Percentiles rank a stretch among this genome's conserved stretches.
These are phyloP conservation scores for Eucalyptus regnans DNA, from an alignment of 345 rosid species.

Conservation along the genomic window DNA sequence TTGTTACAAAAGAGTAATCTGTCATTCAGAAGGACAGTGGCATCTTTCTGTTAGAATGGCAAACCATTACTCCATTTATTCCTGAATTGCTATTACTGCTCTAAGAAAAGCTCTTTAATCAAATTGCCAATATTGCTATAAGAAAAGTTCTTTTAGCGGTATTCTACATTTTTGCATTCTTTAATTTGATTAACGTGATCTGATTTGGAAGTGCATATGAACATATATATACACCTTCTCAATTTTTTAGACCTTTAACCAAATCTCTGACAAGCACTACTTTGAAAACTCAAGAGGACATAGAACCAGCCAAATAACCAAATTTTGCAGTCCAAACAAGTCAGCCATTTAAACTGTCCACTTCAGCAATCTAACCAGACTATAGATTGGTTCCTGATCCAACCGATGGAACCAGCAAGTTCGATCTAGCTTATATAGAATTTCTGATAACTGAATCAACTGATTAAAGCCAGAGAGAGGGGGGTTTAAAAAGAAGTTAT, in stretches of 20 bases:
- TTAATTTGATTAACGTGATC: not conserved
- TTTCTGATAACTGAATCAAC: not conserved
- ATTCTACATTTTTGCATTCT: not conserved
- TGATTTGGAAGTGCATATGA: not conserved
- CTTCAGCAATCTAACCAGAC: not conserved
- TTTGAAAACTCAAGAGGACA: not conserved
- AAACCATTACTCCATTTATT: not conserved
- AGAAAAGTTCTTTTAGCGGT: not conserved
- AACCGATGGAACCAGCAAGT: not conserved
- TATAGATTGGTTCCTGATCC: not conserved
- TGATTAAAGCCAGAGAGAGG: not conserved
- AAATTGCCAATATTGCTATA: not conserved
- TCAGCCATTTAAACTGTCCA: not conserved
- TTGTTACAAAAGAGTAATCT: not conserved
- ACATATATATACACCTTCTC: not conserved
- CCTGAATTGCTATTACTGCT: not conserved
- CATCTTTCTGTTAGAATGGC: not conserved
- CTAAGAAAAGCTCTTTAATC: not conserved
- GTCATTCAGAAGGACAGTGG: not conserved
- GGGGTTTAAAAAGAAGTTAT: not conserved
- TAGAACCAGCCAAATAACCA: not conserved
- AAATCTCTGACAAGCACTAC: not conserved
- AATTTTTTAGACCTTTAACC: not conserved
- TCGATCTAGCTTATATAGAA: not conserved
- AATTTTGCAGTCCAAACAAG: not conserved